These are phyloP conservation scores for Boletus sp. DNA, from an alignment of 768 basidiomycete species.

Conservation along the genomic window DNA sequence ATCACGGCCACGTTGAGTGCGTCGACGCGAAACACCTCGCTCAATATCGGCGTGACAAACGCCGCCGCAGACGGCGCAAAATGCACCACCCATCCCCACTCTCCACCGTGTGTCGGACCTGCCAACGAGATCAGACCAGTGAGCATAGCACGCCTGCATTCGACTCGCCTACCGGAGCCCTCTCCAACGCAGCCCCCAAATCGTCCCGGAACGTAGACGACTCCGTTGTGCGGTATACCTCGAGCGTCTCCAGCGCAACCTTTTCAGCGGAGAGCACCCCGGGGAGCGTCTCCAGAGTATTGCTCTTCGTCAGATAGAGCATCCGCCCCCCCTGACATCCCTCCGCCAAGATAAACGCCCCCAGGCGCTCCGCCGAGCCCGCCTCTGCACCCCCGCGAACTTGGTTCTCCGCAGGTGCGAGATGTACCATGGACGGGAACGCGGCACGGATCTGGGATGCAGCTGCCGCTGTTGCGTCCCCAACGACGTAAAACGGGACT, in stretches of 20 bases:
- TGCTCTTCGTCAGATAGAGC: slow-evolving; percentile 84
- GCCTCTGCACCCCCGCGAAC: slow-evolving; percentile 47
- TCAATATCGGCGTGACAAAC: slow-evolving; percentile 50
- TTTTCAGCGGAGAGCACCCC: slow-evolving; percentile 44
- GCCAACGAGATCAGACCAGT: not conserved
- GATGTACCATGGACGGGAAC: slow-evolving; percentile 36
- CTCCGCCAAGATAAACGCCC: slow-evolving; percentile 54
- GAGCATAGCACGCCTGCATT: not conserved
- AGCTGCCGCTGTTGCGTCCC: slow-evolving; percentile 55
- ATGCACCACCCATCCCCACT: slow-evolving; percentile 65
- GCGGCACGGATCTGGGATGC: slow-evolving; percentile 32
- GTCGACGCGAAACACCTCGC: slow-evolving; percentile 36
- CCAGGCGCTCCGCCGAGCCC: slow-evolving; percentile 69
- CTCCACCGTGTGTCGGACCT: not conserved
- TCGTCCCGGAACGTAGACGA: slow-evolving; percentile 48
- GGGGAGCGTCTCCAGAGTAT: slow-evolving; percentile 69
- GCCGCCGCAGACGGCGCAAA: slow-evolving; percentile 74
- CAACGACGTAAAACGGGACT: slow-evolving; percentile 78
- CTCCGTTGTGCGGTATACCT: slow-evolving; percentile 70
- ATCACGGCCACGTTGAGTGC: slow-evolving; percentile 53
- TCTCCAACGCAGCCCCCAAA: slow-evolving; percentile 34
- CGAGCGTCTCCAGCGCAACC: slow-evolving; percentile 46
- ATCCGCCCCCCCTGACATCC: slow-evolving; percentile 29
- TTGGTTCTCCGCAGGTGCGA: slow-evolving; percentile 25
- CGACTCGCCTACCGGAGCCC: slow-evolving; percentile 23